Evolutionary conservation across 441 rosid genomes (phyloP), one percentile per base, ranked within the genome.

Genomic region (Populus trichocarpa): DNA sequence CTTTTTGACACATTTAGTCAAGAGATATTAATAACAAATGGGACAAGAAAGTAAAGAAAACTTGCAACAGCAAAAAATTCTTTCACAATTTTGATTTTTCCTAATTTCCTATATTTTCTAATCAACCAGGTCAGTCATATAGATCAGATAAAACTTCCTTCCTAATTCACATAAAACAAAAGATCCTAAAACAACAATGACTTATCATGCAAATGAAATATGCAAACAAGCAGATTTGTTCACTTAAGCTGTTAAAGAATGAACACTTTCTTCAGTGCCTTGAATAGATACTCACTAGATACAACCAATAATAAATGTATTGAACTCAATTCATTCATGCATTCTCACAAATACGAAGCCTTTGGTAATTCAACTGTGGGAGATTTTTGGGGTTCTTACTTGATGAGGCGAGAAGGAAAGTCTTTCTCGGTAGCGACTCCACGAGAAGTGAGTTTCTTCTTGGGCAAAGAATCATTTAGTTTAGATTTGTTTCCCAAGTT

Each of bases 371-470:
- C 14, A 20, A 6, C 40, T 68, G 22, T 5, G 64, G 69, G 9
- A 35, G 20, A 23, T 50, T 71, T 26, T 66, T 65, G 12, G 32
- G 61, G 38, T 72, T 68, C 86, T 86, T 86, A 93, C 97, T 85
- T 91, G 81, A 81, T 86, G 75, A 82, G 86, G 70, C 85, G 85
- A 84, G 87, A 82, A 81, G 88, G 83, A 4, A 90, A 89, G 71
- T 87, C 89, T 82, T 83, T 91, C 80, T 86, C 90, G 12, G 81
- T 59, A 69, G 85, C 80, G 26, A 78, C 84, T 69, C 83, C 77
- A 26, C 87, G 86, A 3, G 92, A 86, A 2, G 86, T 59, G 79
- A 83, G 78, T 75, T 91, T 90, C 83, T 87, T 91, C 87, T 84
- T 89, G 25, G 85, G 82, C 80, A 85, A 80, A 76, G 85, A 72